A percentile compares a stretch with the other conserved stretches of the same genome.
These are phyloP conservation scores for Malus hybrid DNA, from an alignment of 331 rosid genomes.

Conservation along the genomic window DNA sequence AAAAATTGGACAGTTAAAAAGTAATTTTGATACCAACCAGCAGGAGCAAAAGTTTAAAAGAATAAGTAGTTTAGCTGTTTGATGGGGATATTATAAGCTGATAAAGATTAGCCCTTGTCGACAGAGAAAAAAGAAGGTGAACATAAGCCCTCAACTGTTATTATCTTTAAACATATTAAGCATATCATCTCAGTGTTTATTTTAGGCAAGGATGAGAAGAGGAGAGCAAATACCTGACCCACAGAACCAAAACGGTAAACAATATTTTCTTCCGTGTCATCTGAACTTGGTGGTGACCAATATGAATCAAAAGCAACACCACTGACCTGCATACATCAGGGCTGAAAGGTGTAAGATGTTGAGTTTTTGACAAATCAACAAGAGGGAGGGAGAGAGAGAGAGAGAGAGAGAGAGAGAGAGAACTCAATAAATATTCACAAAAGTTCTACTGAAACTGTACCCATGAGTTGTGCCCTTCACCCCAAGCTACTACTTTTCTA, in stretches of 20 bases:
- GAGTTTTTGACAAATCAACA: not conserved
- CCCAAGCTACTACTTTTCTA: slow-evolving; percentile 96
- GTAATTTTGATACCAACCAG: not conserved
- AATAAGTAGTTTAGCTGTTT: not conserved
- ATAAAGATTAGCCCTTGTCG: not conserved
- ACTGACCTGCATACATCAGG: slow-evolving; percentile 61
- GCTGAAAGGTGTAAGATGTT: slow-evolving; percentile 1
- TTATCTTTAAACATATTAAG: not conserved
- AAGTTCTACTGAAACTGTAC: slow-evolving; percentile 33
- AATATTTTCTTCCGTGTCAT: slow-evolving; percentile 58
- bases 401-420: no score
- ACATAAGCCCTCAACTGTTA: not conserved
- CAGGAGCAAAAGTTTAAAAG: not conserved
- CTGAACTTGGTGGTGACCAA: slow-evolving; percentile 88
- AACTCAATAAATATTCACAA: not conserved
- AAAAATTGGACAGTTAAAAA: not conserved
- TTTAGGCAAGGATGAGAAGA: not conserved
- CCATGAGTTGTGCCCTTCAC: slow-evolving; percentile 99
- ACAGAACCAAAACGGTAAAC: slow-evolving; percentile 94
- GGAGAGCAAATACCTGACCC: slow-evolving; percentile 70
- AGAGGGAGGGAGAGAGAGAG: not conserved
- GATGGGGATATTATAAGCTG: not conserved
- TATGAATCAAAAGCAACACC: slow-evolving; percentile 93
- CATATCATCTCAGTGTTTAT: not conserved
- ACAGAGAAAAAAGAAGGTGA: not conserved